phyloP scores from a whole-genome alignment of 176 grass and related monocot genomes.

The Poa pratensis region DNA sequence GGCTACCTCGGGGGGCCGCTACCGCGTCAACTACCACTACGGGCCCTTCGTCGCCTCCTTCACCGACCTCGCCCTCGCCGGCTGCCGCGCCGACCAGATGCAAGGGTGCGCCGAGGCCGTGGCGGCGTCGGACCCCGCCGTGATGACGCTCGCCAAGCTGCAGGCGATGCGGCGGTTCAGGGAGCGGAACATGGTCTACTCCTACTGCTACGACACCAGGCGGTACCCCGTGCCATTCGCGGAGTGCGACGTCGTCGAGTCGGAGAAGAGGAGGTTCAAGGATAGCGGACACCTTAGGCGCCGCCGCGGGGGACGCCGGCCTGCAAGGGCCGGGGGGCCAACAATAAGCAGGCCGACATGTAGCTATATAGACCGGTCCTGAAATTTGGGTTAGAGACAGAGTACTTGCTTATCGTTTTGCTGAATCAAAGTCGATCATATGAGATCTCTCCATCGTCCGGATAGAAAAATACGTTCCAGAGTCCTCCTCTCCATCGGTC shows the following conservation, averaged over 20 bases:
- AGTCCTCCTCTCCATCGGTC: too few species aligned
- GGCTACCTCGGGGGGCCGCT: constrained; percentile 76
- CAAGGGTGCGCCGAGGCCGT: constrained; percentile 43
- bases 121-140: constrained; percentile 44
- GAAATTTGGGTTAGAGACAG: neutral
- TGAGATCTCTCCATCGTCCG: too few species aligned
- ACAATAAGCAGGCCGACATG: constrained; percentile 12
- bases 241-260: constrained; percentile 75
- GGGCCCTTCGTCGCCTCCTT: constrained; percentile 79
- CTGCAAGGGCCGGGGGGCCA: neutral
- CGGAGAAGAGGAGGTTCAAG: constrained; percentile 64
- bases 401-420: neutral
- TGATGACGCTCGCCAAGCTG: constrained; percentile 71
- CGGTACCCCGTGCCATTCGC: constrained; percentile 62
- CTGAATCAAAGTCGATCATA: neutral
- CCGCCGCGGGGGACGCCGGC: neutral
- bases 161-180: constrained; percentile 71
- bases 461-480: too few species aligned
- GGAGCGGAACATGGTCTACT: constrained; percentile 85
- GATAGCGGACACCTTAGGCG: constrained; percentile 55
- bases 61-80: constrained; percentile 73
- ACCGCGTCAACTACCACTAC: constrained; percentile 77
- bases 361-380: neutral
- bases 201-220: constrained; percentile 72
- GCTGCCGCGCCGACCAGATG: constrained; percentile 59